These are phyloP conservation scores for Cladosporium velox DNA, from an alignment of 2,329 filamentous ascomycete genomes.

Conservation along the genomic window DNA sequence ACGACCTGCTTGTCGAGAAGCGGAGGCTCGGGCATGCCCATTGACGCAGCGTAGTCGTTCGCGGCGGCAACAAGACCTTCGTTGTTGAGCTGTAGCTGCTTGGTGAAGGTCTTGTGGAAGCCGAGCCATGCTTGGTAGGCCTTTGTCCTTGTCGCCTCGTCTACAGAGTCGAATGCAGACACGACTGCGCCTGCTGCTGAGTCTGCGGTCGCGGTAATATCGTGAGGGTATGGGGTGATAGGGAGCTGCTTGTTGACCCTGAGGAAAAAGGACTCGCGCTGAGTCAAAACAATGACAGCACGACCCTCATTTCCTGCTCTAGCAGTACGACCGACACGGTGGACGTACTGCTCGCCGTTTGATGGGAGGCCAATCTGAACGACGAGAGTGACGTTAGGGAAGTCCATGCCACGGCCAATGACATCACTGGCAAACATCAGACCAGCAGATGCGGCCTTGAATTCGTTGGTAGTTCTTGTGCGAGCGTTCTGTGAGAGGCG, in stretches of 20 bases:
- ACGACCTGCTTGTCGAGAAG: constrained; percentile 48
- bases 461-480: constrained; percentile 47
- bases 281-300: constrained; percentile 55
- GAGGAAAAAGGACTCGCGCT: constrained; percentile 56
- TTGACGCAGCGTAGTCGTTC: constrained; percentile 46
- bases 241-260: constrained; percentile 51
- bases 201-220: constrained; percentile 40
- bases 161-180: constrained; percentile 38
- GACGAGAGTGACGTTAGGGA: constrained; percentile 93
- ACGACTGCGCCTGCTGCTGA: constrained; percentile 29
- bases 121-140: constrained; percentile 52
- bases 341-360: constrained; percentile 69
- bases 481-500: constrained; percentile 46
- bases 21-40: constrained; percentile 50
- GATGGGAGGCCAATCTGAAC: constrained; percentile 67
- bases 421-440: constrained; percentile 65
- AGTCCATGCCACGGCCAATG: constrained; percentile 93
- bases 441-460: constrained; percentile 48
- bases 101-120: constrained; percentile 49
- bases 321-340: constrained; percentile 90
- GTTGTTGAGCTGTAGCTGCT: constrained; percentile 44
- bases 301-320: constrained; percentile 74
- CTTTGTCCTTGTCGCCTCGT: constrained; percentile 45
- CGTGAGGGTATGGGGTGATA: constrained; percentile 52
- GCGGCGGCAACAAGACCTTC: constrained; percentile 45